Percentiles rank a stretch among this genome's conserved stretches.
These are phyloP conservation scores for Daldinia concentrica DNA, from an alignment of 495 filamentous ascomycete genomes.

Conservation along the genomic window DNA sequence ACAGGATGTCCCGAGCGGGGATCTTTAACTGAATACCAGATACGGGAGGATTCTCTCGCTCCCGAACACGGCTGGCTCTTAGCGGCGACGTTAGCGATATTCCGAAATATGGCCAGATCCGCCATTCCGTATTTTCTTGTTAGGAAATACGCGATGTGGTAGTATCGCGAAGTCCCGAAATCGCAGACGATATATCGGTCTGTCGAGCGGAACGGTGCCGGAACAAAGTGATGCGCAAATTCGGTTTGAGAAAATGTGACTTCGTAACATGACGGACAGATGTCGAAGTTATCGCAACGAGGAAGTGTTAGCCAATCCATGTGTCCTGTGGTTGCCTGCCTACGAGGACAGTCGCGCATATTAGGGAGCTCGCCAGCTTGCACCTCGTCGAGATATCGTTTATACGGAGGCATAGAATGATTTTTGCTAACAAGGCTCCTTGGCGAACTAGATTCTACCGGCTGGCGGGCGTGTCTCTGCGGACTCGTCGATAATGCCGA, in stretches of 20 bases:
- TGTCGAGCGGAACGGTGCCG: constrained; percentile 45
- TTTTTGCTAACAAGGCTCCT: constrained; percentile 30
- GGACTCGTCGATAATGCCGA: constrained; percentile 32
- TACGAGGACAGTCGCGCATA: constrained; percentile 53
- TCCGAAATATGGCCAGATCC: constrained; percentile 53
- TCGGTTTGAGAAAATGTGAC: constrained; percentile 50
- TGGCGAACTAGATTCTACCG: constrained; percentile 40
- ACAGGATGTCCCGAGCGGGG: constrained; percentile 45
- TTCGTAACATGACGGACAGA: constrained; percentile 57
- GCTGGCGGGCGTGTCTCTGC: constrained; percentile 44
- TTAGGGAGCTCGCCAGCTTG: constrained; percentile 45
- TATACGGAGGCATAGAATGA: constrained; percentile 43
- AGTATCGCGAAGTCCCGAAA: constrained; percentile 56
- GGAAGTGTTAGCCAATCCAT: constrained; percentile 55
- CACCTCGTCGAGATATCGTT: constrained; percentile 50
- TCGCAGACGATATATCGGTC: constrained; percentile 54
- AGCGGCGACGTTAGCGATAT: constrained; percentile 50
- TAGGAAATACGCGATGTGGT: constrained; percentile 58
- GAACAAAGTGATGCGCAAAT: constrained; percentile 53
- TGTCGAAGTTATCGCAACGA: constrained; percentile 55
- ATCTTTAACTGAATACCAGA: constrained; percentile 58
- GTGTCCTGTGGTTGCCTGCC: constrained; percentile 40
- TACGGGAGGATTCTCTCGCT: constrained; percentile 38
- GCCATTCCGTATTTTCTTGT: constrained; percentile 50
- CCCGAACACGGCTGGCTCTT: constrained; percentile 51